Percentiles rank a stretch among this genome's conserved stretches.
phyloP scores from a whole-genome alignment of 768 basidiomycete species.

The Pilatotrama ljubarskyi region DNA sequence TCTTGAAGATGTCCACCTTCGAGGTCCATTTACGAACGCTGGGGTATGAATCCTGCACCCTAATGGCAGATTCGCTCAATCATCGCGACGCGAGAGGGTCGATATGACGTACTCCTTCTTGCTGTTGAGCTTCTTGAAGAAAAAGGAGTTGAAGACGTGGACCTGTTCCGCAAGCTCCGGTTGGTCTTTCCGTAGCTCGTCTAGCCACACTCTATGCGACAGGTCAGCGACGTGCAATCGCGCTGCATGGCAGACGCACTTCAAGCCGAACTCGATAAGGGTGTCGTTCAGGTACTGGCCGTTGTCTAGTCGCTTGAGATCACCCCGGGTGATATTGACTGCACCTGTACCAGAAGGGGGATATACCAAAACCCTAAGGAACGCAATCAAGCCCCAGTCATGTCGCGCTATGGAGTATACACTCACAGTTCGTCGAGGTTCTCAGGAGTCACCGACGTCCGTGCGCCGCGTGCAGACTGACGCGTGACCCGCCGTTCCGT shows the following conservation, averaged over 20 bases:
- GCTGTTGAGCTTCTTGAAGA: constrained; percentile 90
- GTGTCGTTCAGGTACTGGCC: constrained; percentile 95
- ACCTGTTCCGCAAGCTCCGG: constrained; percentile 70
- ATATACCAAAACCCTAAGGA: constrained; percentile 69
- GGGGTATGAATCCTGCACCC: constrained; percentile 64
- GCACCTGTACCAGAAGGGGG: constrained; percentile 70
- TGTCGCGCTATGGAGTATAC: not conserved
- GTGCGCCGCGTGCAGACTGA: constrained; percentile 5
- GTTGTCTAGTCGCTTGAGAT: constrained; percentile 69
- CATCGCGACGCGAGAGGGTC: too few species aligned
- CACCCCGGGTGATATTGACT: constrained; percentile 80
- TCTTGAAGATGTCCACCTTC: constrained; percentile 83
- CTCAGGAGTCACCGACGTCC: constrained; percentile 33
- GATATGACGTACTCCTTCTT: constrained; percentile 47
- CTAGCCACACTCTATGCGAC: constrained; percentile 64
- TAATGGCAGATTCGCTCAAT: constrained; percentile 16
- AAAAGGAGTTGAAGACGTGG: constrained; percentile 96
- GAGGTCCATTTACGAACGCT: constrained; percentile 94
- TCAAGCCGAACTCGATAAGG: constrained; percentile 92
- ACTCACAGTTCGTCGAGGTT: constrained; percentile 65
- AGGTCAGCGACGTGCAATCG: constrained; percentile 4
- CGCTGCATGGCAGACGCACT: constrained; percentile 49
- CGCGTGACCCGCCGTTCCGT: constrained; percentile 12
- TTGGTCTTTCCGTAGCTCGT: constrained; percentile 50
- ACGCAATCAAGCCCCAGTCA: not conserved